phyloP scores from a whole-genome alignment of 2,329 filamentous ascomycete species.

The Aspergillus oerlinghausenensis region DNA sequence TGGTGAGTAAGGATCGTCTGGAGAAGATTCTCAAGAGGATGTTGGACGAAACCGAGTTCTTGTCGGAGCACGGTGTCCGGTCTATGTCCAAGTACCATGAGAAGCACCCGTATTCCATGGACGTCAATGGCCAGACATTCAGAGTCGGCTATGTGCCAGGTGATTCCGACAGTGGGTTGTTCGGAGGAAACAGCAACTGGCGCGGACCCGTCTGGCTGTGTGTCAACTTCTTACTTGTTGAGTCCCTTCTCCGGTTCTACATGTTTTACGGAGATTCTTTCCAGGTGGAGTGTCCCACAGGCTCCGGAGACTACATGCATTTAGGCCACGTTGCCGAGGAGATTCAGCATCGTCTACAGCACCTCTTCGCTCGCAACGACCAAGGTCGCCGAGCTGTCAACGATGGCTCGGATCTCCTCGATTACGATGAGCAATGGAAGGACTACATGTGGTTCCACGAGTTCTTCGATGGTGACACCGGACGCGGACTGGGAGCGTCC shows the following conservation, averaged over 20 bases:
- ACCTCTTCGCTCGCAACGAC: constrained; percentile 79
- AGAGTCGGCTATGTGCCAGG: constrained; percentile 85
- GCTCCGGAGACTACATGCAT: constrained; percentile 93
- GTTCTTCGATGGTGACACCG: constrained; percentile 91
- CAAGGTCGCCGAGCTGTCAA: constrained; percentile 87
- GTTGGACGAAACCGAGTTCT: constrained; percentile 90
- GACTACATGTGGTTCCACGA: constrained; percentile 95
- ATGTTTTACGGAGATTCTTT: constrained; percentile 90
- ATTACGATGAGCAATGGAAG: constrained; percentile 90
- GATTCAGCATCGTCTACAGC: constrained; percentile 88
- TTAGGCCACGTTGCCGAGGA: constrained; percentile 91
- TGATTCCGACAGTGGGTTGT: constrained; percentile 93
- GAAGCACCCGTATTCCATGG: constrained; percentile 87
- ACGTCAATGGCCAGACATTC: constrained; percentile 88
- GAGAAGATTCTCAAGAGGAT: constrained; percentile 85
- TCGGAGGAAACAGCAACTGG: constrained; percentile 98
- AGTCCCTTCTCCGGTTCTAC: constrained; percentile 91
- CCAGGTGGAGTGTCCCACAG: constrained; percentile 88
- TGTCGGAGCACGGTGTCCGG: constrained; percentile 83
- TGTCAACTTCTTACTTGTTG: constrained; percentile 90
- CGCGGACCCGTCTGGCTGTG: constrained; percentile 93
- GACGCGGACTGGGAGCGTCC: constrained; percentile 81
- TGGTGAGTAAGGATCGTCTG: constrained; percentile 89
- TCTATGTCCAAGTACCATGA: constrained; percentile 91
- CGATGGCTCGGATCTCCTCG: constrained; percentile 73